Evolutionary conservation across 1,139 yeast species (phyloP).

Genomic region (Sugiyamaella xylanicola): DNA sequence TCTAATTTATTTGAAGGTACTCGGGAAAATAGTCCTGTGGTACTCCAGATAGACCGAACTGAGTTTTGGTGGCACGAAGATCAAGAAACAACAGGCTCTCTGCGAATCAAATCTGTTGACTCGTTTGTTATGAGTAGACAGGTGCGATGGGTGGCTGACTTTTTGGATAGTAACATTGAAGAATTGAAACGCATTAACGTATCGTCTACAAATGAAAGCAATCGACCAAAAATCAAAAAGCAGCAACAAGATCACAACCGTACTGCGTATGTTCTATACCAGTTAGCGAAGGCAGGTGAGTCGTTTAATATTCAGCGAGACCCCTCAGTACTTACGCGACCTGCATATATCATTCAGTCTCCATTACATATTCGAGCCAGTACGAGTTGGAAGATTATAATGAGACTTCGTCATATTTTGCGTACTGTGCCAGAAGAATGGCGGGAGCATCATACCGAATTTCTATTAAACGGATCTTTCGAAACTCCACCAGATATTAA

Average conservation of each 20-base stretch:
- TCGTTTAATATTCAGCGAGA: constrained; percentile 69
- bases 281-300: constrained; percentile 64
- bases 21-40: constrained; percentile 31
- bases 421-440: constrained; percentile 61
- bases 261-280: constrained; percentile 49
- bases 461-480: constrained; percentile 36
- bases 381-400: constrained; percentile 85
- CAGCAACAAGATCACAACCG: constrained; percentile 24
- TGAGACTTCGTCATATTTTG: constrained; percentile 73
- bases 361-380: constrained; percentile 74
- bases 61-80: constrained; percentile 39
- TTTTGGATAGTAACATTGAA: constrained; percentile 29
- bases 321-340: constrained; percentile 87
- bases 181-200: constrained; percentile 25
- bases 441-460: constrained; percentile 39
- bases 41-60: constrained; percentile 34
- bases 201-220: constrained; percentile 13
- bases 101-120: constrained; percentile 36
- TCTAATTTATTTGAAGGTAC: constrained; percentile 12
- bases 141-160: constrained; percentile 34
- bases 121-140: constrained; percentile 33
- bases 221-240: constrained; percentile 12
- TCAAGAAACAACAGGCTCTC: constrained; percentile 32
- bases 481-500: constrained; percentile 56
- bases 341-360: constrained; percentile 76